Base-by-base conservation (phyloP, 306 rosid species). In the Sicyos edulis region DNA sequence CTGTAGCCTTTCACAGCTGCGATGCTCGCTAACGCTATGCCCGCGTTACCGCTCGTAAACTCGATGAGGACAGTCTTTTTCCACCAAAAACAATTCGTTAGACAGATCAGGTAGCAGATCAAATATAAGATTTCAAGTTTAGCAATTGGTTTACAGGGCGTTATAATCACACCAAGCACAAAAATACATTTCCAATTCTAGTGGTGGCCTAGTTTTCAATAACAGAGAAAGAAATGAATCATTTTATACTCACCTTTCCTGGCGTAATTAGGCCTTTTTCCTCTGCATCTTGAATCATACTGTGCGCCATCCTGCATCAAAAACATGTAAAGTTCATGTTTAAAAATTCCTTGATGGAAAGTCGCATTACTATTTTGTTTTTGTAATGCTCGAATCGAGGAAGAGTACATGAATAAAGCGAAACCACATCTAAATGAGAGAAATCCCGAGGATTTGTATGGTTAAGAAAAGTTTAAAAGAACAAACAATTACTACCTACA, bases 261-360 rank as follows among this genome's bases (percentile, higher is more conserved):
- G 29, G 29, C 29, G 29, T 26, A 26, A 26, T 26, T 26, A 26
- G 29, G 26, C 96, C 95, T 42, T 83, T 85, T 13, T 76, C 89
- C 75, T 92, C 91, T 2, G 96, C 97, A 59, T 92, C 95, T 53
- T 87, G 76, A 62, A 89, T 89, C 97, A 92, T 89, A 66, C 92
- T 85, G 34, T 77, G 53, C 0, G 89, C 93, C 52, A 82, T 83
- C 83, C 96, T 91, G 83, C 73, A 75, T 19, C 21, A 9, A 40
- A 26, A 69, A 62, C 6, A 15, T 26, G 42, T 13, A 59, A 4
- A 24, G 10, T 59, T 24, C 10, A 59, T 59, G 24, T 59, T 10
- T 24, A 2, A 13, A 59, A 26, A 13, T 6, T 42, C 19, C 40
- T 24, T 16, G 7, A 0, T 58, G 29, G 15, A 56, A 56, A 56